Conservation (phyloP, 2,329 filamentous ascomycete species). For the Periconia sp. region DNA sequence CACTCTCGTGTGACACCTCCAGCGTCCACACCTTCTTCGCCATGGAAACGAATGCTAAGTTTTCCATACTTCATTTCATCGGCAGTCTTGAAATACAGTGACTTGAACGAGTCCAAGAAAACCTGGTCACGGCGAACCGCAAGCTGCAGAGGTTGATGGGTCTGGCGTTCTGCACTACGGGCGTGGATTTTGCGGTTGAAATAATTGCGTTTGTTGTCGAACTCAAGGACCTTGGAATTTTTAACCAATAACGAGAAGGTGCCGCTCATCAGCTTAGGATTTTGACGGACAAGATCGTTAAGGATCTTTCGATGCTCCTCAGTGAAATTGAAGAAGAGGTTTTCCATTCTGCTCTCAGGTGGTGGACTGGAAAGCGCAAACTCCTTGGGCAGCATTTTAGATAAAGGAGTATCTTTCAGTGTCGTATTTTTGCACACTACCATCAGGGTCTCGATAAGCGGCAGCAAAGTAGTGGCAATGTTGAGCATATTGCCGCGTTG, state of each 20-base stretch:
- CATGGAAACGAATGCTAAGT: constrained; percentile 94
- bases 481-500: constrained; percentile 95
- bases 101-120: constrained; percentile 97
- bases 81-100: constrained; percentile 93
- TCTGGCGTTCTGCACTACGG: constrained; percentile 65
- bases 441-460: constrained; percentile 95
- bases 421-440: constrained; percentile 99
- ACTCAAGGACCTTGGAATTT: constrained; percentile 98
- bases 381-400: constrained; percentile 57
- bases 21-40: constrained; percentile 96
- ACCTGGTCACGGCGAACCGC: constrained; percentile 91
- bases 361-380: constrained; percentile 73
- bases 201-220: constrained; percentile 99
- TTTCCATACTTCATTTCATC: constrained; percentile 99
- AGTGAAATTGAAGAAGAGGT: constrained; percentile 94
- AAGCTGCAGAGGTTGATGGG: constrained; percentile 78
- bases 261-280: constrained; percentile 97
- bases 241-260: constrained; percentile 95
- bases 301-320: constrained; percentile 97
- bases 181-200: constrained; percentile 92
- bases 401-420: constrained; percentile 64
- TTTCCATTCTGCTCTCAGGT: constrained; percentile 81
- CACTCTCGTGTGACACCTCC: constrained; percentile 97
- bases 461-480: constrained; percentile 91
- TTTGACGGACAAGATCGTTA: constrained; percentile 95